A percentile compares a stretch with the other conserved stretches of the same genome.
phyloP scores from a whole-genome alignment of 768 basidiomycete genomes.

The Hirschioporus abietinus region DNA sequence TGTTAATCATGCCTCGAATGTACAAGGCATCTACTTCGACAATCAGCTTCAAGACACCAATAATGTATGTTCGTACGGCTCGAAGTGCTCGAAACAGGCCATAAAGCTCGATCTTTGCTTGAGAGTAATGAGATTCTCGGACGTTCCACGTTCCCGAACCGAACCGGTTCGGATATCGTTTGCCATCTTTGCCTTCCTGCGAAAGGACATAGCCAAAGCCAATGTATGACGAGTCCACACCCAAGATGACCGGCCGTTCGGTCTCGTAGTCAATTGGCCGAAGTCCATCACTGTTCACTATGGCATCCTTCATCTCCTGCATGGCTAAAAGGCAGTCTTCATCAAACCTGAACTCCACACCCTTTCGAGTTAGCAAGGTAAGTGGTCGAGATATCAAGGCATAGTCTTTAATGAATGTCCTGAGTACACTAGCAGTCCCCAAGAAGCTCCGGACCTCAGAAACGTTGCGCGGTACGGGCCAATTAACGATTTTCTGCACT shows the following conservation, averaged over 20 bases:
- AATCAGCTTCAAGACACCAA: conserved; percentile 27
- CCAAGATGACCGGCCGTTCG: conserved; percentile 10
- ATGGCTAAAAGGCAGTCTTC: conserved; percentile 13
- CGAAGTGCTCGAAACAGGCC: conserved; percentile 11
- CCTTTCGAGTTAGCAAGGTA: conserved; percentile 21
- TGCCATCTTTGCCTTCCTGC: conserved; percentile 18
- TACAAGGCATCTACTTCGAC: conserved; percentile 36
- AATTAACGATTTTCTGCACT: conserved; percentile 19
- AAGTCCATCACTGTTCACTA: conserved; percentile 14
- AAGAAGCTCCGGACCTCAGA: conserved; percentile 24
- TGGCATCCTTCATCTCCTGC: conserved; percentile 18
- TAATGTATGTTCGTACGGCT: conserved; percentile 12
- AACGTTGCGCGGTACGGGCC: conserved; percentile 21
- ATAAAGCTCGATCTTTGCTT: conserved; percentile 24
- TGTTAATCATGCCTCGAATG: conserved; percentile 31
- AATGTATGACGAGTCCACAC: conserved; percentile 20
- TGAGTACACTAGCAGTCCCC: conserved; percentile 20
- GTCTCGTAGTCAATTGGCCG: conserved; percentile 14
- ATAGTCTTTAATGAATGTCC: conserved; percentile 27
- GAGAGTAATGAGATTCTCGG: conserved; percentile 28
- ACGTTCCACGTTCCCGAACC: conserved; percentile 34
- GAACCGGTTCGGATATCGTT: conserved; percentile 27
- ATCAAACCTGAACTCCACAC: conserved; percentile 19
- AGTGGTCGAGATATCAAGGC: conserved; percentile 19
- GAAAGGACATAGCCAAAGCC: conserved; percentile 17